Base-by-base conservation (phyloP, 768 basidiomycete genomes). In the Paxillus involutus region DNA sequence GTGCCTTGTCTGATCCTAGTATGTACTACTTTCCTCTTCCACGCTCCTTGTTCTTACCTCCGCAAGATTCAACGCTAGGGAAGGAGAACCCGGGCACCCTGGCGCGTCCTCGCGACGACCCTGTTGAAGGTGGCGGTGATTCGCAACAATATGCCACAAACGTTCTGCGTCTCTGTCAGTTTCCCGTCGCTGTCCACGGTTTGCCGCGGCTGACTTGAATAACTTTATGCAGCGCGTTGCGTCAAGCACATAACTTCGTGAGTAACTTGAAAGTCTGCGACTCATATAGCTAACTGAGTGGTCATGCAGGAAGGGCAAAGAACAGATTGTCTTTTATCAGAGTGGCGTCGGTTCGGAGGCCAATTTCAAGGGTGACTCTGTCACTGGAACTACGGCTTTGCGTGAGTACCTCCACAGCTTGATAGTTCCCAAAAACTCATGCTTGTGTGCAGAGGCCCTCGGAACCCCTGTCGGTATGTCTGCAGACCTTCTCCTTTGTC, bases 241-340 rank as follows among this genome's bases (percentile, higher is more conserved):
- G 52, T 53, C 35, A 53, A 32, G 32, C 1, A 16, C 21, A 8
- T 17, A 6, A 39, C 49, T 39, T 8, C 33, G 52, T 53, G 4
- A 53, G 26, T 5, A 26, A 26, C 26, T 26, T 35, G 13, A 10
- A 13, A 26, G 10, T 19, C 39, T 7, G 14, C 17, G 19, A 14
- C 13, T 33, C 14, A 35, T 0, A 33, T 2, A 33, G 19, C 17
- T 13, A 6, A 5, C 32, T 32, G 14, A 32, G 39, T 14, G 26
- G 37, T 10, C 32, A 13, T 39, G 52, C 37, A 55, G 49, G 9
- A 30, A 41, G 4, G 35, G 49, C 3, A 45, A 19, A 29, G n/a
- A 45, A 14, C 59, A 60, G 26, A 52, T 64, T n/a, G 65, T 63
- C 13, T 66, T 62, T 33, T 66, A 66, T 35, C 65, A 66, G 47